Percentiles rank a stretch among this genome's conserved stretches.
phyloP scores from a whole-genome alignment of 208 protist genomes.

The Crithidia fasciculata region DNA sequence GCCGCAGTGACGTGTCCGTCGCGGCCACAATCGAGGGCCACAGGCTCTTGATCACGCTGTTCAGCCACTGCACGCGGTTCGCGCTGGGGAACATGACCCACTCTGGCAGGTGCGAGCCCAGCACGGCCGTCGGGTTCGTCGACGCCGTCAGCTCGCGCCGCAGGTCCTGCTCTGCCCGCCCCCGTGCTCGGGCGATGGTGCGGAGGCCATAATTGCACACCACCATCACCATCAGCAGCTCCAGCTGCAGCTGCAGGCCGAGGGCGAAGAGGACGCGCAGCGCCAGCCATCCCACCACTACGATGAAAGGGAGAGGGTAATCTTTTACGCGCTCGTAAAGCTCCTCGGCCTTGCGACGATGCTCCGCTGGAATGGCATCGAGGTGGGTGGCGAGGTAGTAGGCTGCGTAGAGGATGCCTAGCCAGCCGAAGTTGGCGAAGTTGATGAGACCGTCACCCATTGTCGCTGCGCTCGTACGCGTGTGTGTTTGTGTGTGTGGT shows the following conservation, averaged over 20 bases:
- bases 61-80: constrained; percentile 74
- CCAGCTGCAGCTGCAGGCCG: constrained; percentile 63
- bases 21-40: constrained; percentile 67
- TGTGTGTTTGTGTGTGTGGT: neutral
- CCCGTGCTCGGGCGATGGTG: constrained; percentile 33
- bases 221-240: constrained; percentile 54
- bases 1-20: constrained; percentile 50
- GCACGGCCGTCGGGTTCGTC: constrained; percentile 43
- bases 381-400: constrained; percentile 42
- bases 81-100: constrained; percentile 75
- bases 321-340: constrained; percentile 24
- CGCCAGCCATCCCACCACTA: constrained; percentile 45
- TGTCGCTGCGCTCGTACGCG: neutral
- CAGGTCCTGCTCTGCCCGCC: constrained; percentile 40
- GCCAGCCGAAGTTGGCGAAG: constrained; percentile 56
- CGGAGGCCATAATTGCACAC: constrained; percentile 50
- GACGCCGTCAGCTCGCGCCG: constrained; percentile 46
- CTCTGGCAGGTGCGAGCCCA: constrained; percentile 67
- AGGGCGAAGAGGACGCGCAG: constrained; percentile 57
- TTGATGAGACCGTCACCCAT: constrained; percentile 57
- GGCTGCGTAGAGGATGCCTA: constrained; percentile 29
- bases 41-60: constrained; percentile 55
- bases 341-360: constrained; percentile 24
- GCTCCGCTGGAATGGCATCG: constrained; percentile 32
- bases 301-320: constrained; percentile 32